These are phyloP conservation scores for Colletotrichum theobromicola DNA, from an alignment of 2,329 filamentous ascomycete genomes.

Conservation along the genomic window DNA sequence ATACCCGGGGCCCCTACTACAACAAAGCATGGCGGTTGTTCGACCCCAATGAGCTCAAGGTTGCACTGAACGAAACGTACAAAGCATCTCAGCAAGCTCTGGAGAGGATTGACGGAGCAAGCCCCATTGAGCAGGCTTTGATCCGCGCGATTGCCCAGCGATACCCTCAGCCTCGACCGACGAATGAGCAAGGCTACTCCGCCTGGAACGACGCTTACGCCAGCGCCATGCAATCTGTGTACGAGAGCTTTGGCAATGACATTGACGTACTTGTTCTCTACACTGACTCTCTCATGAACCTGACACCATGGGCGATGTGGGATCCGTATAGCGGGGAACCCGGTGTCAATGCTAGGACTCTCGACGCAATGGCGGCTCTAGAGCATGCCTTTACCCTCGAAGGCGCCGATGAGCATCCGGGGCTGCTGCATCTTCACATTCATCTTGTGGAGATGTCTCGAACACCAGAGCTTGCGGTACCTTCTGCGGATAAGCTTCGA, in stretches of 20 bases:
- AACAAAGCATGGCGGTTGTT: conserved; percentile 28
- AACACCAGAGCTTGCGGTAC: conserved; percentile 24
- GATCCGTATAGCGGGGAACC: conserved; percentile 19
- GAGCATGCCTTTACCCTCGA: conserved; percentile 22
- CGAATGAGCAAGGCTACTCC: background rate
- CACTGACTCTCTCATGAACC: conserved; percentile 27
- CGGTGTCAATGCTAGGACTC: background rate
- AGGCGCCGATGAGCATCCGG: conserved; percentile 22
- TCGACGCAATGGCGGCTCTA: conserved; percentile 14
- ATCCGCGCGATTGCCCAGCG: conserved; percentile 21
- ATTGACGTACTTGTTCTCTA: conserved; percentile 22
- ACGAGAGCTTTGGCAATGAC: background rate
- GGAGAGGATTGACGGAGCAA: background rate
- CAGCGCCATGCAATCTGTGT: conserved; percentile 23
- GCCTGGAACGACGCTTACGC: conserved; percentile 21
- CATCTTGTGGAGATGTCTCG: conserved; percentile 30
- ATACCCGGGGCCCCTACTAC: conserved; percentile 62
- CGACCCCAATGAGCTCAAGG: conserved; percentile 20
- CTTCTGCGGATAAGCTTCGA: conserved; percentile 25
- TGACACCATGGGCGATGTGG: conserved; percentile 20
- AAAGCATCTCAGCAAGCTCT: conserved; percentile 13
- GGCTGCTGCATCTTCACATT: conserved; percentile 27
- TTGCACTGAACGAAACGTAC: conserved; percentile 3
- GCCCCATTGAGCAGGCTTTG: conserved; percentile 14
- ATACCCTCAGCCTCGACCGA: conserved; percentile 7